Percentiles rank a stretch among this genome's conserved stretches.
Conservation (phyloP, 78 protist species). For the Dictyostelium brefeldianum region DNA sequence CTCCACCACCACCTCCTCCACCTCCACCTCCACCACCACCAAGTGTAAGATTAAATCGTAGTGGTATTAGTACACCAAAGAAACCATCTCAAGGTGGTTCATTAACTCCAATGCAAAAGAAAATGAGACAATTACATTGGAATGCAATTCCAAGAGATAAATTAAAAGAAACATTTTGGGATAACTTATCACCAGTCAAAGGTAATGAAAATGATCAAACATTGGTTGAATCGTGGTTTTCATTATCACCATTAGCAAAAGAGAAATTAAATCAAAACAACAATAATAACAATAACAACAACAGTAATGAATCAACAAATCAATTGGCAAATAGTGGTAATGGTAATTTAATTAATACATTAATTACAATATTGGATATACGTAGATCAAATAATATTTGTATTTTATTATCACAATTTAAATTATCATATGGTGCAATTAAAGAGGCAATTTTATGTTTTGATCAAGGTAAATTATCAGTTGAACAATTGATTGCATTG, state of each 20-base stretch:
- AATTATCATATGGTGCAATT: slow-evolving; percentile 52
- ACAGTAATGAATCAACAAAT: neutral
- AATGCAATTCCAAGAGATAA: slow-evolving; percentile 69
- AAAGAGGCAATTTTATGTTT: slow-evolving; percentile 54
- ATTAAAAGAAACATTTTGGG: slow-evolving; percentile 75
- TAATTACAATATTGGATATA: slow-evolving; percentile 22
- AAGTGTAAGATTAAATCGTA: neutral
- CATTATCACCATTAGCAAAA: slow-evolving; percentile 62
- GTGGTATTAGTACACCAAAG: neutral
- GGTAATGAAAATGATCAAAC: slow-evolving; percentile 56
- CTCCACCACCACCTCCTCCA: slow-evolving; percentile 65
- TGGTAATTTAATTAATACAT: neutral
- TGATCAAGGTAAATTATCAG: slow-evolving; percentile 39
- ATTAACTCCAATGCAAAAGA: slow-evolving; percentile 45
- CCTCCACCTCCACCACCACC: slow-evolving; percentile 21
- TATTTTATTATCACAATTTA: slow-evolving; percentile 70
- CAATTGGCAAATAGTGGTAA: neutral
- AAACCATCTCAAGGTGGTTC: neutral
- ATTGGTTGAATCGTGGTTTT: slow-evolving; percentile 69
- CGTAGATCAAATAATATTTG: slow-evolving; percentile 71
- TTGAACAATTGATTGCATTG: slow-evolving; percentile 73
- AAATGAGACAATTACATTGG: slow-evolving; percentile 82
- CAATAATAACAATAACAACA: neutral
- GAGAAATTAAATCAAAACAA: neutral
- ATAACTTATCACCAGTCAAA: slow-evolving; percentile 68